Conservation (phyloP, 2,329 filamentous ascomycete genomes). For the Chrysoporthe austroafricana region DNA sequence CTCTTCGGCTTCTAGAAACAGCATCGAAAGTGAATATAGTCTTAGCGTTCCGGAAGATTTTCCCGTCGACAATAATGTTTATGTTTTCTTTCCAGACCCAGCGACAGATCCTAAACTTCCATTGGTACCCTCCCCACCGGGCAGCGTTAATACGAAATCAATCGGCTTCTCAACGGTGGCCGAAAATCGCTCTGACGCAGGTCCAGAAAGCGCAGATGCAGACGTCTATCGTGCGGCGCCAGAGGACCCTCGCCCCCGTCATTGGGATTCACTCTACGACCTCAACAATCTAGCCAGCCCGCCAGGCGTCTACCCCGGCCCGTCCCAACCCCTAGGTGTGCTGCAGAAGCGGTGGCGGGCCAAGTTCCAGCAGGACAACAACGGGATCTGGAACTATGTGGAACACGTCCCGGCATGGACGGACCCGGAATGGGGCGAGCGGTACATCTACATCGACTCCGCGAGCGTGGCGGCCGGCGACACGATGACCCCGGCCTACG, state of each 20-base stretch:
- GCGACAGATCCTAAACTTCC: neutral
- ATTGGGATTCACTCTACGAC: conserved; percentile 12
- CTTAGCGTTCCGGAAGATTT: neutral
- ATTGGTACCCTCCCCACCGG: neutral
- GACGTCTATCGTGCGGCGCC: neutral
- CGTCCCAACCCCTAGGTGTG: conserved; percentile 6
- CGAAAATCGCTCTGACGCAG: no score
- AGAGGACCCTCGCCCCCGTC: conserved; percentile 1
- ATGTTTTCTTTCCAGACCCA: neutral
- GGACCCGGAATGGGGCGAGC: conserved; percentile 21
- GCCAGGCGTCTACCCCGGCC: neutral
- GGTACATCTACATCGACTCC: conserved; percentile 5
- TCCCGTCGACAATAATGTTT: neutral
- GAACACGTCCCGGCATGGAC: conserved; percentile 28
- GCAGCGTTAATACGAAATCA: neutral
- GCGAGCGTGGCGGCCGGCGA: neutral
- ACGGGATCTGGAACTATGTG: conserved; percentile 17
- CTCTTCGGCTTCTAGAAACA: neutral
- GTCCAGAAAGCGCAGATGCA: neutral
- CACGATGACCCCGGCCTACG: neutral
- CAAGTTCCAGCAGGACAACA: neutral
- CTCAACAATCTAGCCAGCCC: neutral
- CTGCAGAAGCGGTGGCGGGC: conserved; percentile 11
- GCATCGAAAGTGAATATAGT: neutral
- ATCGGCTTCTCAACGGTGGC: neutral